phyloP scores from a whole-genome alignment of 306 rosid genomes.

The Erythrophleum fordii region DNA sequence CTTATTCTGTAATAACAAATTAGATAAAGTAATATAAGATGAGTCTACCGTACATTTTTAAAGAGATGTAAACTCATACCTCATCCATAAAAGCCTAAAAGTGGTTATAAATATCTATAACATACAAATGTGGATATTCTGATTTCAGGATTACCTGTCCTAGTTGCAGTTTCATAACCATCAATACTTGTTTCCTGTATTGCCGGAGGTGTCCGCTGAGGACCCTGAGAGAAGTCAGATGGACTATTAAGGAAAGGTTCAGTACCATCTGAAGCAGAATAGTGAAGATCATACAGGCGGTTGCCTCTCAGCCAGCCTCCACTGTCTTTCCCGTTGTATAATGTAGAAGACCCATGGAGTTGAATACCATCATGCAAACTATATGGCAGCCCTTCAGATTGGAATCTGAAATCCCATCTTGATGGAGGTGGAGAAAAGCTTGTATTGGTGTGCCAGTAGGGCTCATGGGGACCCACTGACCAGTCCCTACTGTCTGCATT shows the following conservation, averaged over 20 bases:
- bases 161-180: slow-evolving; percentile 62
- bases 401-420: slow-evolving; percentile 87
- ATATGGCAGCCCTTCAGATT: slow-evolving; percentile 70
- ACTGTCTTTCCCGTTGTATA: slow-evolving; percentile 71
- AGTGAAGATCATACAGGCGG: slow-evolving; percentile 68
- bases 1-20: neutral
- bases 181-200: slow-evolving; percentile 82
- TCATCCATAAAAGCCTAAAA: neutral
- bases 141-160: slow-evolving; percentile 60
- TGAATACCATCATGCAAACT: slow-evolving; percentile 62
- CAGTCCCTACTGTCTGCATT: slow-evolving; percentile 87
- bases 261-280: slow-evolving; percentile 78
- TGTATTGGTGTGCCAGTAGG: slow-evolving; percentile 90
- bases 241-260: slow-evolving; percentile 73
- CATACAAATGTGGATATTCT: neutral
- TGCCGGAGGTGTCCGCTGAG: slow-evolving; percentile 75
- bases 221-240: slow-evolving; percentile 68
- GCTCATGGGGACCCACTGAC: slow-evolving; percentile 89
- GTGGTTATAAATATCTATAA: neutral
- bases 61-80: slow-evolving; percentile 12
- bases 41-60: neutral
- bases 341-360: slow-evolving; percentile 63
- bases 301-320: slow-evolving; percentile 79
- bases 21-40: too few relatives aligned
- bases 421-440: slow-evolving; percentile 83